Evolutionary conservation across 306 rosid genomes (phyloP).

Genomic region (Trifolium subterraneum): DNA sequence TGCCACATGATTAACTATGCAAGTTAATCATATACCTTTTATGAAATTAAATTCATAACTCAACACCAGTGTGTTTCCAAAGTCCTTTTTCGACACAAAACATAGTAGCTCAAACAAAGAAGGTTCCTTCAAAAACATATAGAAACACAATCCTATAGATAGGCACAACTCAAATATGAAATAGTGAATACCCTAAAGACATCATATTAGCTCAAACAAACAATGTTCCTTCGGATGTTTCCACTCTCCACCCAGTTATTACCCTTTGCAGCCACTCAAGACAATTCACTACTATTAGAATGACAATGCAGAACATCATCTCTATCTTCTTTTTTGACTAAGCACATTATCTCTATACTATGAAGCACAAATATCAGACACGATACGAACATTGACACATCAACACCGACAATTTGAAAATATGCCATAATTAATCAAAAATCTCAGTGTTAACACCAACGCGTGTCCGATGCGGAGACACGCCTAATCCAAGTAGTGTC

Average conservation of each 20-base stretch:
- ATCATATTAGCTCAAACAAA: conserved; percentile 5
- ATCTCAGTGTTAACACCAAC: too few species aligned
- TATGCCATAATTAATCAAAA: too few species aligned
- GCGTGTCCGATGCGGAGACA: too few species aligned
- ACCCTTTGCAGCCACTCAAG: background rate
- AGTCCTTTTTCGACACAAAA: background rate
- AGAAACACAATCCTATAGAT: conserved; percentile 3
- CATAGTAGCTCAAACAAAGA: background rate
- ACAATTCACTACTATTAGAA: conserved; percentile 15
- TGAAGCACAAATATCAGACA: too few species aligned
- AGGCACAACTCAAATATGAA: conserved; percentile 16
- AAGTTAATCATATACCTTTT: background rate
- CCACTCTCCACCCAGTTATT: background rate
- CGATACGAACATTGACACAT: too few species aligned
- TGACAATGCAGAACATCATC: conserved; percentile 31
- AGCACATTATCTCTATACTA: too few species aligned
- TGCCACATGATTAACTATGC: background rate
- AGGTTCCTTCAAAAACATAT: conserved; percentile 8
- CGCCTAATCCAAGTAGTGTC: too few species aligned
- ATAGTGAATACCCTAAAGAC: background rate
- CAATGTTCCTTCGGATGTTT: background rate
- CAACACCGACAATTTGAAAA: too few species aligned
- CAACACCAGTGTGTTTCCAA: background rate
- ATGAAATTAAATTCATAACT: background rate
- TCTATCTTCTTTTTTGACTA: background rate